These are phyloP conservation scores for Entomortierella parvispora DNA, from an alignment of 192 early-diverging fungal genomes.

Conservation along the genomic window DNA sequence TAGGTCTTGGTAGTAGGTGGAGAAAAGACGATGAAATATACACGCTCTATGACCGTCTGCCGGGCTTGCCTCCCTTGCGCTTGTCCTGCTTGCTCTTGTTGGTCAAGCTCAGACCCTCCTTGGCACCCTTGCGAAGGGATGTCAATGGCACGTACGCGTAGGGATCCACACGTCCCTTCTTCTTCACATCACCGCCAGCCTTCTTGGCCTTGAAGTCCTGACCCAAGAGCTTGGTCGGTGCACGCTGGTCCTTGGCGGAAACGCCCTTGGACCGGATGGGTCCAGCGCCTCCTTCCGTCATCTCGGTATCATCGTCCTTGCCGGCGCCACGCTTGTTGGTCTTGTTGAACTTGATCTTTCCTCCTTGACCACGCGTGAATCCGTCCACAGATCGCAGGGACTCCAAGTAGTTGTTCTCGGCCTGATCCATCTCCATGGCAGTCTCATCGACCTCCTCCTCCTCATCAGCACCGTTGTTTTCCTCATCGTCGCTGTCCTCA, in stretches of 20 bases:
- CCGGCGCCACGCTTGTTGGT: conserved; percentile 66
- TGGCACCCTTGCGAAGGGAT: conserved; percentile 40
- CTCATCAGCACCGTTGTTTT: conserved; percentile 28
- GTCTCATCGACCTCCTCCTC: conserved; percentile 50
- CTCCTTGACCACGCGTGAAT: conserved; percentile 83
- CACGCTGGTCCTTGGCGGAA: conserved; percentile 44
- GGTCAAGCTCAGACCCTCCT: conserved; percentile 40
- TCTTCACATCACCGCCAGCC: conserved; percentile 93
- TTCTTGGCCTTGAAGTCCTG: conserved; percentile 87
- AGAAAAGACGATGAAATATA: background rate
- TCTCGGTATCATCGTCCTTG: conserved; percentile 74
- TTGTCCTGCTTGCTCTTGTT: conserved; percentile 50
- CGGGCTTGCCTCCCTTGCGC: conserved; percentile 44
- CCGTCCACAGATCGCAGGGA: conserved; percentile 82
- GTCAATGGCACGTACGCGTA: conserved; percentile 95
- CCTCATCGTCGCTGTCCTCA: conserved; percentile 69
- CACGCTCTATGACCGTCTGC: conserved; percentile 18
- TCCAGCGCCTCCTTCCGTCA: conserved; percentile 36
- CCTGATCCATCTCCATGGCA: conserved; percentile 53
- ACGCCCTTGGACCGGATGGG: conserved; percentile 46
- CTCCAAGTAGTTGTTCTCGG: conserved; percentile 90
- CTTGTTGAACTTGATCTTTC: conserved; percentile 93
- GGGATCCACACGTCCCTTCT: conserved; percentile 88
- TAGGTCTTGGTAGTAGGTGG: background rate
- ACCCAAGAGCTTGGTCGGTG: conserved; percentile 65